A percentile compares a stretch with the other conserved stretches of the same genome.
These are phyloP conservation scores for Jaltomata sinuosa DNA, from an alignment of 257 asterid species.

Conservation along the genomic window DNA sequence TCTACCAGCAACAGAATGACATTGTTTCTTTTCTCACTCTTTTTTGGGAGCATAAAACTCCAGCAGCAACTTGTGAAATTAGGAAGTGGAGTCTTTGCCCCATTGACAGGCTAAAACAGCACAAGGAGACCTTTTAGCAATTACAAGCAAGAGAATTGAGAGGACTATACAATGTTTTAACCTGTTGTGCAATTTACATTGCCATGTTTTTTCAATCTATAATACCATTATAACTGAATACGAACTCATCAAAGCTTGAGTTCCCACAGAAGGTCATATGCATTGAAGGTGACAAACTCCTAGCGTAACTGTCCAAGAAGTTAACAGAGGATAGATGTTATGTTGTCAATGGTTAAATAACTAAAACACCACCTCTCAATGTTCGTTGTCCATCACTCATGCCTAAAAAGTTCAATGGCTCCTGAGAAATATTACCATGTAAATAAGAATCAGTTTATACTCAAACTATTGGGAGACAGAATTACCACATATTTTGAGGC, in stretches of 20 bases:
- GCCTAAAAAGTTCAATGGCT: neutral
- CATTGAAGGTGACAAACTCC: neutral
- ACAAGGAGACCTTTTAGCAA: neutral
- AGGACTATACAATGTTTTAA: neutral
- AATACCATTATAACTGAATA: neutral
- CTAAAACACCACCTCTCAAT: neutral
- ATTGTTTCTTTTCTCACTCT: neutral
- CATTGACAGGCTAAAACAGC: neutral
- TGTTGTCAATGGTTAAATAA: neutral
- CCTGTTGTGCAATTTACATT: neutral
- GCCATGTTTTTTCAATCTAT: neutral
- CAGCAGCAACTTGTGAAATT: neutral
- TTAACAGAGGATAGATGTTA: neutral
- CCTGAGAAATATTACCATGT: neutral
- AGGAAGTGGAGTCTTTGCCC: neutral
- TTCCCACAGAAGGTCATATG: neutral
- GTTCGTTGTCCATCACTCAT: neutral
- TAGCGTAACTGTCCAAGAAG: neutral
- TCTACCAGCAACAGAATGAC: neutral
- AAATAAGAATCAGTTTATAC: neutral
- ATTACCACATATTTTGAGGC: constrained; percentile 91
- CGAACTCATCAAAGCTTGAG: neutral
- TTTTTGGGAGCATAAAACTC: neutral
- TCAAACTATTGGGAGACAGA: neutral
- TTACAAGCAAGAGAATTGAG: neutral